Evolutionary conservation across 139 green algal species (phyloP), one percentile per base, ranked within the genome.

Genomic region (Volvox africanus): DNA sequence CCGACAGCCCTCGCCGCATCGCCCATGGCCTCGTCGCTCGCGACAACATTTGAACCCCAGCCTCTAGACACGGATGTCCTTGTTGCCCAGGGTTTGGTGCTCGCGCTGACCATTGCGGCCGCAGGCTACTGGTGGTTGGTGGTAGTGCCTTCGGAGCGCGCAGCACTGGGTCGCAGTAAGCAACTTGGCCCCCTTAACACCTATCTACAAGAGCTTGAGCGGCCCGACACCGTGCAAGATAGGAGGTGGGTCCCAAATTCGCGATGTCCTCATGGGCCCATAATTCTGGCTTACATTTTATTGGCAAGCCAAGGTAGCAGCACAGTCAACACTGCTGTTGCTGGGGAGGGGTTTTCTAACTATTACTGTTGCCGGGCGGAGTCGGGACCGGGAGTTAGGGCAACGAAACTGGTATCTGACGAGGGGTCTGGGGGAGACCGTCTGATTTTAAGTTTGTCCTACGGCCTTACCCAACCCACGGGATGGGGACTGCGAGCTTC

Each of bases 101-200:
- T 94, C 3, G 78, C 71, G 14, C n/a, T 90, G 13, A 90, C 89
- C 0, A 18, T 80, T 1, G 85, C 37, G 3, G 86, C 89, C 0
- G 92, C 88, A 30, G 92, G 62, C 9, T 94, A 94, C 80, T 94
- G 92, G 92, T 94, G 92, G 80, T 33, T 76, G n/a, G 81, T 87
- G 18, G 61, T 87, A 62, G 81, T 89, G 36, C 84, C 84, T 17
- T 73, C 84, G 44, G 84, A 89, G 84, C 84, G 84, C 1, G 84
- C 84, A 36, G 84, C 84, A 2, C 33, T 89, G 69, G 84, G 84
- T 6, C 84, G 84, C 37, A 89, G 84, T 44, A 94, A 94, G 85
- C 88, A 89, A 5, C 18, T 75, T 17, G 92, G 92, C 0, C 19
- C 89, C 0, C 12, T 92, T 3, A 65, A 65, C 19, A 22, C n/a